Percentiles rank a stretch among this genome's conserved stretches.
These are phyloP conservation scores for Lentinula detonsa DNA, from an alignment of 768 basidiomycete species.

Conservation along the genomic window DNA sequence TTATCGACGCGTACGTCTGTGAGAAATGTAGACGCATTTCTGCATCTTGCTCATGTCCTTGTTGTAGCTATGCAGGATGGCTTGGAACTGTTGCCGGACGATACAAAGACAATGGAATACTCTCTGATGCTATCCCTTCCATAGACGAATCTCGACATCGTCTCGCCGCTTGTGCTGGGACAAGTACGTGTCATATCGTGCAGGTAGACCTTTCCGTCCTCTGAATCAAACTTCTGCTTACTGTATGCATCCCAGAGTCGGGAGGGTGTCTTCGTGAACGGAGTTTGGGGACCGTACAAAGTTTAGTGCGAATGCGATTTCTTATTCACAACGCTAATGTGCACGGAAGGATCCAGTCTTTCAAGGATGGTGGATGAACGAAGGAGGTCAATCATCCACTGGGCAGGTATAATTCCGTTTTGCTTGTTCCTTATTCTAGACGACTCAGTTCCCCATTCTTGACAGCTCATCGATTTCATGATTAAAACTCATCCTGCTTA, in stretches of 20 bases:
- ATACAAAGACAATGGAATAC: conserved; percentile 44
- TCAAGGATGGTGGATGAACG: conserved; percentile 99
- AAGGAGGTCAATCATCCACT: conserved; percentile 97
- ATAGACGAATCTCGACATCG: conserved; percentile 76
- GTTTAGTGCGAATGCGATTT: conserved; percentile 22
- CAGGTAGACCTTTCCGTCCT: conserved; percentile 42
- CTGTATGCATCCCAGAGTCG: conserved; percentile 45
- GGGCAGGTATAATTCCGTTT: conserved; percentile 57
- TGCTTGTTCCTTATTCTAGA: neutral
- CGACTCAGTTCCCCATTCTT: neutral
- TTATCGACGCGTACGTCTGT: conserved; percentile 83
- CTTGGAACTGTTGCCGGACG: conserved; percentile 89
- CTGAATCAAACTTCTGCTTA: neutral
- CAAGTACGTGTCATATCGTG: conserved; percentile 93
- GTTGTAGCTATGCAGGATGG: conserved; percentile 85
- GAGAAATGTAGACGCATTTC: too few relatives aligned
- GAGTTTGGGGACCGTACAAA: conserved; percentile 91
- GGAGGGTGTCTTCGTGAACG: conserved; percentile 79
- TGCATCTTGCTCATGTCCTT: neutral
- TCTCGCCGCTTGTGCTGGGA: conserved; percentile 91
- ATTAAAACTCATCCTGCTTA: conserved; percentile 90
- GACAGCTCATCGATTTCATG: conserved; percentile 88
- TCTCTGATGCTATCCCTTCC: conserved; percentile 48
- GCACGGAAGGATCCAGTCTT: conserved; percentile 72
- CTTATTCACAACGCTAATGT: conserved; percentile 2